These are phyloP conservation scores for Tetracladium maxilliforme DNA, from an alignment of 2,329 filamentous ascomycete species.

Conservation along the genomic window DNA sequence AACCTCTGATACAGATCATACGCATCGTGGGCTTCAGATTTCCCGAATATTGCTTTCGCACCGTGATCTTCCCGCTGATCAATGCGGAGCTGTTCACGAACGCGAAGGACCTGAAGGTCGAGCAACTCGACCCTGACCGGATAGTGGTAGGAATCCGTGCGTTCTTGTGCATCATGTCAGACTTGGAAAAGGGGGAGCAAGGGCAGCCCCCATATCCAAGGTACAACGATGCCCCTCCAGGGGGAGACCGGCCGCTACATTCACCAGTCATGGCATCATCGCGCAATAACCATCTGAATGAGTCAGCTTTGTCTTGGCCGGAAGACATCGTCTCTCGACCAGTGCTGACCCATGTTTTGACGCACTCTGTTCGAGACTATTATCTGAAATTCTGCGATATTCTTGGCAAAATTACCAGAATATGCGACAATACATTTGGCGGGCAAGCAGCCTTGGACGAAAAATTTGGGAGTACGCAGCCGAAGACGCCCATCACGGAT, in stretches of 20 bases:
- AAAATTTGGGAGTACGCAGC: slow-evolving; percentile 74
- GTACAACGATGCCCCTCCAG: slow-evolving; percentile 29
- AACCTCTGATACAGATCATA: slow-evolving; percentile 86
- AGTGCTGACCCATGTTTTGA: slow-evolving; percentile 46
- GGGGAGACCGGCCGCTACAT: slow-evolving; percentile 27
- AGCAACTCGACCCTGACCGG: slow-evolving; percentile 87
- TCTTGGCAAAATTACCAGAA: slow-evolving; percentile 84
- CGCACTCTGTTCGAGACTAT: slow-evolving; percentile 67
- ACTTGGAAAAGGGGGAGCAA: slow-evolving; percentile 72
- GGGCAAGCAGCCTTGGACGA: slow-evolving; percentile 92
- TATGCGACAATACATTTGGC: slow-evolving; percentile 94
- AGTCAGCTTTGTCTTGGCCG: slow-evolving; percentile 16
- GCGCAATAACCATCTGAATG: slow-evolving; percentile 7
- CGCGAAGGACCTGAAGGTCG: slow-evolving; percentile 51
- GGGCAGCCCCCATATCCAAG: slow-evolving; percentile 73
- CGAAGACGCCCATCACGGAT: slow-evolving; percentile 89
- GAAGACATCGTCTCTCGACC: slow-evolving; percentile 55
- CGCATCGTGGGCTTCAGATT: slow-evolving; percentile 88
- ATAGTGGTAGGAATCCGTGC: slow-evolving; percentile 96
- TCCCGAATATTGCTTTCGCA: slow-evolving; percentile 85
- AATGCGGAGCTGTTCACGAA: slow-evolving; percentile 79
- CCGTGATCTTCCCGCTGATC: slow-evolving; percentile 86
- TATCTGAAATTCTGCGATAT: slow-evolving; percentile 91
- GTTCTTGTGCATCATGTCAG: slow-evolving; percentile 84
- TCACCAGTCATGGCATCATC: slow-evolving; percentile 32